Evolutionary conservation across 2,329 filamentous ascomycete genomes (phyloP).

Genomic region (Xylariaceae sp.): DNA sequence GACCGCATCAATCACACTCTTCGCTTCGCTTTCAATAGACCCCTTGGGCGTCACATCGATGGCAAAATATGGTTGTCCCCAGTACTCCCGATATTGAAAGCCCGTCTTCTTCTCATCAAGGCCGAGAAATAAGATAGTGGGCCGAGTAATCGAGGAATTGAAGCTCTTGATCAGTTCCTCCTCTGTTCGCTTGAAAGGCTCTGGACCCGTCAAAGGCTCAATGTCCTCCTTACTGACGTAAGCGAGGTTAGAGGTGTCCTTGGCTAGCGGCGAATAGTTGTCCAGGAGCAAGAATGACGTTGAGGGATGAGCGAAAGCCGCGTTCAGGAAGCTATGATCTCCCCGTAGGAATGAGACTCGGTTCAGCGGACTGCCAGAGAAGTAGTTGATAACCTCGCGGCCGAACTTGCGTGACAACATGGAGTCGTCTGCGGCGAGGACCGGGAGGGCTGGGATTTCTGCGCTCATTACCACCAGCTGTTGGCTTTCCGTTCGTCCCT

Average conservation of each 20-base stretch:
- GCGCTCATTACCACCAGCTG: conserved; percentile 28
- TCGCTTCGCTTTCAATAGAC: conserved; percentile 57
- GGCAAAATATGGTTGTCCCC: conserved; percentile 80
- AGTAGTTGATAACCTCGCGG: conserved; percentile 78
- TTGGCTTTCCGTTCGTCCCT: background rate
- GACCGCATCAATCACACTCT: conserved; percentile 54
- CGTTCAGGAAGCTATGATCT: conserved; percentile 65
- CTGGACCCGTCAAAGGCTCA: conserved; percentile 61
- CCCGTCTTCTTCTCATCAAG: conserved; percentile 61
- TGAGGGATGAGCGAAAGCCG: conserved; percentile 61
- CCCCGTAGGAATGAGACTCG: conserved; percentile 72
- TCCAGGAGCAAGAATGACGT: conserved; percentile 75
- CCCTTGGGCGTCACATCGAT: conserved; percentile 78
- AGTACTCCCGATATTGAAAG: conserved; percentile 65
- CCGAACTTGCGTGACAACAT: conserved; percentile 77
- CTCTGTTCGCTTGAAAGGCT: conserved; percentile 69
- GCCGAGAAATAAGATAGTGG: conserved; percentile 80
- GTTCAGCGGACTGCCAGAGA: conserved; percentile 73
- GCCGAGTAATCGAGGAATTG: conserved; percentile 63
- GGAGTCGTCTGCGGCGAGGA: conserved; percentile 48
- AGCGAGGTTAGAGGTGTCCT: conserved; percentile 57
- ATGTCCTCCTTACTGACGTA: conserved; percentile 68
- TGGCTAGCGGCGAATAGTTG: conserved; percentile 68
- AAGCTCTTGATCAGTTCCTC: conserved; percentile 67
- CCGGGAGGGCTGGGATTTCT: conserved; percentile 42